Evolutionary conservation across 768 basidiomycete genomes (phyloP).

Genomic region (Collybia sp.): DNA sequence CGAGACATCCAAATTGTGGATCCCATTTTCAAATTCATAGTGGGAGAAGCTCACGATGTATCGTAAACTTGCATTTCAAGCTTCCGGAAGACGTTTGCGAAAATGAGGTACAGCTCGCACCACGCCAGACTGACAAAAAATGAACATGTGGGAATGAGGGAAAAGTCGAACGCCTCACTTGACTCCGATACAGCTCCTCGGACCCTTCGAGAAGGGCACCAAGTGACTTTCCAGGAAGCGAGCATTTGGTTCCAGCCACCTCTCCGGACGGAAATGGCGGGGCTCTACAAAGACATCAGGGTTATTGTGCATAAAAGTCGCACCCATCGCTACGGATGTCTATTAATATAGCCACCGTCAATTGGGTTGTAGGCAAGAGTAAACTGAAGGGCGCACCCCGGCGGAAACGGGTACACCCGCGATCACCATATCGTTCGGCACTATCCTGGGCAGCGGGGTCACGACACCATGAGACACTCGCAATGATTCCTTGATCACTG

Average conservation of each 20-base stretch:
- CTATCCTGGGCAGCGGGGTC: too few relatives aligned
- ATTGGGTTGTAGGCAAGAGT: background rate
- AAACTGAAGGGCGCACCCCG: conserved; percentile 30
- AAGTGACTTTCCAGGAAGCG: conserved; percentile 31
- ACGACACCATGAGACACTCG: conserved; percentile 34
- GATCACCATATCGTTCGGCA: conserved; percentile 25
- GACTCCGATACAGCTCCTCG: conserved; percentile 37
- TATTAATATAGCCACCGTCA: conserved; percentile 7
- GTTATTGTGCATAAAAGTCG: conserved; percentile 32
- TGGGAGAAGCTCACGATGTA: conserved; percentile 16
- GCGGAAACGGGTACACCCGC: conserved; percentile 30
- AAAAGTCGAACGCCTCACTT: conserved; percentile 27
- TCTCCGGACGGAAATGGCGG: conserved; percentile 31
- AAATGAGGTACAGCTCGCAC: conserved; percentile 36
- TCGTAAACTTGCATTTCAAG: conserved; percentile 27
- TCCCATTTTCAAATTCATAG: conserved; percentile 1
- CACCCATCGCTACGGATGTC: conserved; percentile 37
- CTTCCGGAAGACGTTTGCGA: conserved; percentile 33
- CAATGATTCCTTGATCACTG: conserved; percentile 42
- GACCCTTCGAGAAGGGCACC: conserved; percentile 39
- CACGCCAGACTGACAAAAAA: conserved; percentile 37
- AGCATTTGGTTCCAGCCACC: conserved; percentile 29
- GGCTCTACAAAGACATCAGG: conserved; percentile 36
- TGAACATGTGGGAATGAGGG: too few relatives aligned
- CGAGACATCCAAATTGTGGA: too few relatives aligned